Base-by-base conservation (phyloP, 2,329 filamentous ascomycete species). In the Phialophora chinensis region DNA sequence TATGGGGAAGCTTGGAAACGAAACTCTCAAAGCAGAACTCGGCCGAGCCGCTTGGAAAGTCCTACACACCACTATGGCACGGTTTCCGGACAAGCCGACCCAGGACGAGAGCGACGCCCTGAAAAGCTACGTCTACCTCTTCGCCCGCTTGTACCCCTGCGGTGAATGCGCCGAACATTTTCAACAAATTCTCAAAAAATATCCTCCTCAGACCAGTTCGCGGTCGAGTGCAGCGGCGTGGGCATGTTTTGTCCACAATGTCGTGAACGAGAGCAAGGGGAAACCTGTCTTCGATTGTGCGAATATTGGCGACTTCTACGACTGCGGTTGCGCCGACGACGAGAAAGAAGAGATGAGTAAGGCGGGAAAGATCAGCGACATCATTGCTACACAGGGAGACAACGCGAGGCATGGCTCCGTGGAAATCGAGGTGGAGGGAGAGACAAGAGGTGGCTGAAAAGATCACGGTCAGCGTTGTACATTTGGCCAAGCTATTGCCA, bases 161-260 rank as follows among this genome's bases (percentile, higher is more conserved):
- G 87, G 87, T 75, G 87, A 90, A 78, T 90, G 87, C 75, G 87
- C 87, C 10, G 79, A 83, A 67, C 87, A 90, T 74, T 90, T 90
- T 75, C 83, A 86, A 68, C 77, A 83, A 70, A 83, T 89, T 69
- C 76, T 90, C 38, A 81, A 83, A 72, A 86, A 87, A 71, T 89
- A 85, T 71, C 87, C 87, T 49, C 87, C 87, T 14, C 87, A 90
- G 73, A 86, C 88, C 17, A 86, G 84, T 4, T 87, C 86, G 25
- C 81, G 87, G 50, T 84, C 83, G 62, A 82, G 84, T 1, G 87
- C 87, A n/a, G 86, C 87, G 2, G 87, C 83, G 31, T 90, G 87
- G 87, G 87, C 84, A 8, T 90, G 87, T 74, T 86, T 87, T 73
- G 85, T 89, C 49, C 87, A 90, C 73, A 90, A 90, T 69, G 82